Evolutionary conservation across 208 protist species (phyloP).

Genomic region (Naegleria fowleri): DNA sequence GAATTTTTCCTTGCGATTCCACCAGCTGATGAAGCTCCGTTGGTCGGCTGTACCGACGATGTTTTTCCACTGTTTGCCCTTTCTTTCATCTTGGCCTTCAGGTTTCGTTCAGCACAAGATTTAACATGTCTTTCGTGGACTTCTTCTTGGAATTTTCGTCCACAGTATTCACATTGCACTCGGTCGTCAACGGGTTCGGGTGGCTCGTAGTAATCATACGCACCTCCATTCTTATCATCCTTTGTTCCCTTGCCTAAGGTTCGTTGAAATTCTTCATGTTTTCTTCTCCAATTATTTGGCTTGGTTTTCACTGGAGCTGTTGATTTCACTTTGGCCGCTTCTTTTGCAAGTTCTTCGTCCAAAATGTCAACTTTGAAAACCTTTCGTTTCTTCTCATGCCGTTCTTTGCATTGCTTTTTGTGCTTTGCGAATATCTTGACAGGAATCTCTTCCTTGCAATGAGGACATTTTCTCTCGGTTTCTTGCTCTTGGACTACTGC

Average conservation of each 20-base stretch:
- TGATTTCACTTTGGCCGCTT: neutral
- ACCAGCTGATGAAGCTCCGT: neutral
- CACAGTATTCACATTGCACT: neutral
- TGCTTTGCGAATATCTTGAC: neutral
- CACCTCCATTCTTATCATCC: neutral
- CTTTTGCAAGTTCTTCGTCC: neutral
- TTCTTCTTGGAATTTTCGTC: neutral
- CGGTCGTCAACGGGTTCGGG: neutral
- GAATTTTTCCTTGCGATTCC: neutral
- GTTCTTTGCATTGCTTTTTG: conserved; percentile 2
- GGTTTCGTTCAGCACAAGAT: neutral
- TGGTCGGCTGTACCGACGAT: neutral
- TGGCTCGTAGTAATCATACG: neutral
- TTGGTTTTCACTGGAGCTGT: neutral
- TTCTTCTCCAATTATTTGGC: neutral
- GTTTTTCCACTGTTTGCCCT: neutral
- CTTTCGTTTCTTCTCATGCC: neutral
- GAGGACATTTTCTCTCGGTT: neutral
- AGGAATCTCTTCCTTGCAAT: neutral
- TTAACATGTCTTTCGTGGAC: neutral
- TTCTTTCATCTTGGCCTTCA: neutral
- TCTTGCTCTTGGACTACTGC: neutral
- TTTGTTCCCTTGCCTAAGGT: neutral
- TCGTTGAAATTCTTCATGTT: neutral
- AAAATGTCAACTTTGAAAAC: neutral